phyloP scores from a whole-genome alignment of 192 early-diverging fungal species.

The Coemansia sp. region DNA sequence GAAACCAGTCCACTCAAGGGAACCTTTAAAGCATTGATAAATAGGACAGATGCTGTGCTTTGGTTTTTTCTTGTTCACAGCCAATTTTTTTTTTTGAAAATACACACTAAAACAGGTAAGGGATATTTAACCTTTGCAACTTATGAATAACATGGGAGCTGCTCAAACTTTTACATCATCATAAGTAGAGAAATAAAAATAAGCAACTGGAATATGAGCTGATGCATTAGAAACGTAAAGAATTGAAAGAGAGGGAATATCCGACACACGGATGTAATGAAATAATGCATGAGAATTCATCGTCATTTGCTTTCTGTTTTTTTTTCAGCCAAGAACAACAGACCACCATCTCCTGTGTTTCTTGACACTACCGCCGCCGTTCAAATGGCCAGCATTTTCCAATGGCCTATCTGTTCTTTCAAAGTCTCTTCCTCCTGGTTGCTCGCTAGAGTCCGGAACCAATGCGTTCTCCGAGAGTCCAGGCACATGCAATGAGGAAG shows the following conservation, averaged over 20 bases:
- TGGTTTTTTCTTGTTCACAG: too few relatives aligned
- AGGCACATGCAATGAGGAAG: neutral
- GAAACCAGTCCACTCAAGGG: too few relatives aligned
- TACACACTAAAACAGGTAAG: too few relatives aligned
- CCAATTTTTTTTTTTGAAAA: too few relatives aligned
- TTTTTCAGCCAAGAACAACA: constrained; percentile 27
- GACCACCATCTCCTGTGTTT: constrained; percentile 48
- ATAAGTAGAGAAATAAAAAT: neutral
- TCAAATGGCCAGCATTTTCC: neutral
- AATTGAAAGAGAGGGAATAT: neutral
- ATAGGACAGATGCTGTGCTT: too few relatives aligned
- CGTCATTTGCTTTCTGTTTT: neutral
- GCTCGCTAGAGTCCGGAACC: neutral
- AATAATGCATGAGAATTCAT: neutral
- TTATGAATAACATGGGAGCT: too few relatives aligned
- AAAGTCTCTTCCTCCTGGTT: neutral
- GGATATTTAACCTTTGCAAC: too few relatives aligned
- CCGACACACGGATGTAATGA: neutral
- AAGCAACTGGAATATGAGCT: neutral
- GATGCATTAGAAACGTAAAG: neutral
- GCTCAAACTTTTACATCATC: neutral
- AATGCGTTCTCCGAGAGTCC: neutral
- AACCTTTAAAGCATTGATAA: too few relatives aligned
- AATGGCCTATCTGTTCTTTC: neutral
- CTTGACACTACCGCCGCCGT: neutral